Percentiles rank a stretch among this genome's conserved stretches.
phyloP scores from a whole-genome alignment of 2,329 filamentous ascomycete species.

The Arthrobotrys iridis region DNA sequence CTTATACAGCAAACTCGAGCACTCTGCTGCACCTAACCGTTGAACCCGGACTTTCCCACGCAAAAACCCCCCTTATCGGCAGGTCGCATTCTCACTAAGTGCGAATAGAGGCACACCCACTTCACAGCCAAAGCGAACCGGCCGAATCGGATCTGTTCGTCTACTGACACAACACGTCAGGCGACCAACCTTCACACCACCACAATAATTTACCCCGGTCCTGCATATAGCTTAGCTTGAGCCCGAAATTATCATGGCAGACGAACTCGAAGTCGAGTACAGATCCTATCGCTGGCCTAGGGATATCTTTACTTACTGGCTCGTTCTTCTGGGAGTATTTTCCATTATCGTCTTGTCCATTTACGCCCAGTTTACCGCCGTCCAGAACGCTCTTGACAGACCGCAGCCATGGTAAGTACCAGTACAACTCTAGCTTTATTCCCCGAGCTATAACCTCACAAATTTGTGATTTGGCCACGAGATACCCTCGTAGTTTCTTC shows the following conservation, averaged over 20 bases:
- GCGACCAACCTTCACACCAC: slow-evolving; percentile 20
- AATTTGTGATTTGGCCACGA: slow-evolving; percentile 8
- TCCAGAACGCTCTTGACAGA: slow-evolving; percentile 48
- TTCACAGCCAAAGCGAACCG: slow-evolving; percentile 17
- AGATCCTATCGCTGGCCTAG: slow-evolving; percentile 48
- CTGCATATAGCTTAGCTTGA: slow-evolving; percentile 30
- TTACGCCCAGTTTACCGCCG: slow-evolving; percentile 48
- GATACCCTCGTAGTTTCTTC: background rate
- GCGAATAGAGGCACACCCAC: slow-evolving; percentile 23
- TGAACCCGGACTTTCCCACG: slow-evolving; percentile 1
- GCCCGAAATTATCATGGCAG: slow-evolving; percentile 38
- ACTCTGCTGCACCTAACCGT: slow-evolving; percentile 42
- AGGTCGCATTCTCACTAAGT: slow-evolving; percentile 32
- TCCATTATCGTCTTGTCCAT: slow-evolving; percentile 47
- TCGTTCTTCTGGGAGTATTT: slow-evolving; percentile 34
- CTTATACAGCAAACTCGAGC: background rate
- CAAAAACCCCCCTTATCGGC: slow-evolving; percentile 20
- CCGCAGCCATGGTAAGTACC: slow-evolving; percentile 49
- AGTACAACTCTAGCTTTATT: background rate
- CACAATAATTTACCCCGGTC: slow-evolving; percentile 10
- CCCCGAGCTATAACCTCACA: background rate
- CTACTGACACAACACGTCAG: slow-evolving; percentile 53
- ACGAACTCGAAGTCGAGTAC: slow-evolving; percentile 50
- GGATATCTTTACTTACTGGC: slow-evolving; percentile 44
- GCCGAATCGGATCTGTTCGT: slow-evolving; percentile 53